Base-by-base conservation (phyloP, 805 yeast species). In the Teunomyces cretensis region DNA sequence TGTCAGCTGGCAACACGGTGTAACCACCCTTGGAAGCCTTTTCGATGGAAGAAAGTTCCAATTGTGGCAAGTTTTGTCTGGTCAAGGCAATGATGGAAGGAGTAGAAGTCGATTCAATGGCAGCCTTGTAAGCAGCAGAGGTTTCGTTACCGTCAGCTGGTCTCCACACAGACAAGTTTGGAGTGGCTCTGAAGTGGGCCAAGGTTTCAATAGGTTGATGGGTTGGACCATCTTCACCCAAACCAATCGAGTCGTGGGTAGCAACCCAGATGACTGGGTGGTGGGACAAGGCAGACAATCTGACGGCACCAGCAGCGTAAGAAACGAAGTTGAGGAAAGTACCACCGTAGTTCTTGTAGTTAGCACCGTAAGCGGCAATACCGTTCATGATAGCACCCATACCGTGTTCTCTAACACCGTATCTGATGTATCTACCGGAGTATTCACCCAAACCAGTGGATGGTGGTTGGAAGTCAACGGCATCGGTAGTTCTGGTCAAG, bases 311-410 rank as follows among this genome's bases (percentile, higher is more conserved):
- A 33, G 91, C 81, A 56, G 90, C 94, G 61, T 86, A 86, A 9
- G 84, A 79, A 52, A 79, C 84, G 60, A 92, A 92, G 83, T 94
- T 92, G 71, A 92, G 79, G 90, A 92, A 92, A 64, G 99, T 92
- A 74, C 96, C 98, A 70, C 97, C 97, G 76, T 84, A 91, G 58
- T 90, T 84, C 71, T 84, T 86, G 79, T 77, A 82, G 76, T 88
- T 88, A 53, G 86, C 87, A 74, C 86, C 86, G 64, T 74, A 92
- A 45, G 97, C 97, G 48, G 94, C 79, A 59, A 92, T 86, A 85
- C 99, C 99, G 75, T 94, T 92, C 83, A 91, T 80, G 69, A 91
- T 86, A 54, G 97, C 97, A 75, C 96, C 97, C 97, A 92, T 90
- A 70, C 88, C 97, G 74, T 94, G 98, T 79, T 92, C 99, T 75